Base-by-base conservation (phyloP, 2,329 filamentous ascomycete species). In the Fusarium fracticaudum region DNA sequence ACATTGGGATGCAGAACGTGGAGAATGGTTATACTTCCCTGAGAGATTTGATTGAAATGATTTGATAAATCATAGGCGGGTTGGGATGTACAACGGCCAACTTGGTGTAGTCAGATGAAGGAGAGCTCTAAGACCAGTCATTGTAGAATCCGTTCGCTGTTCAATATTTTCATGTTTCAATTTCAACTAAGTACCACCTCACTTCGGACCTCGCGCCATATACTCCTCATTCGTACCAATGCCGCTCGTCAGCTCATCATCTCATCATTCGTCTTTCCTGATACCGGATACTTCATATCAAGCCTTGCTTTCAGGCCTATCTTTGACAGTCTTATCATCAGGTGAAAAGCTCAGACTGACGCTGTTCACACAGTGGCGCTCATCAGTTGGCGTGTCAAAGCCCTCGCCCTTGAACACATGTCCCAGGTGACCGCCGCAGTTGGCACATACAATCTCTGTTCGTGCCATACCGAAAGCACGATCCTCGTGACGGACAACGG, bases 321-420 rank as follows among this genome's bases (percentile, higher is more conserved):
- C 76, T 58, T 82, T 79, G 31, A 78, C 81, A 55, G 82, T 79
- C 77, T 90, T 88, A 72, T 94, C 92, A 55, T 93, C 87, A 3
- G 87, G 86, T 4, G 86, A 88, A 80, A 99, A 98, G 77, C 91
- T 96, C 84, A 98, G 86, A 81, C 94, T 97, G 60, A 98, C 85
- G 79, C 94, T 96, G 81, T 98, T 99, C 67, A 99, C 96, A 80
- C 96, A 99, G 85, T 99, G 96, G 71, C 96, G 89, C 90, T 99
- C 96, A 82, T 99, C 93, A 26, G 95, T 98, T 10, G 96, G 95
- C 29, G 93, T 97, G 13, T 87, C 78, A 80, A 91, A 96, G 37
- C 93, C 92, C 83, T 97, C 95, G 20, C 95, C 95, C 86, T 97
- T 96, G 83, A 97, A 97, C 17, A 97, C 94, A 86, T 98, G 95